Conservation (phyloP, 2,329 filamentous ascomycete species). For the Fusarium zealandicum region DNA sequence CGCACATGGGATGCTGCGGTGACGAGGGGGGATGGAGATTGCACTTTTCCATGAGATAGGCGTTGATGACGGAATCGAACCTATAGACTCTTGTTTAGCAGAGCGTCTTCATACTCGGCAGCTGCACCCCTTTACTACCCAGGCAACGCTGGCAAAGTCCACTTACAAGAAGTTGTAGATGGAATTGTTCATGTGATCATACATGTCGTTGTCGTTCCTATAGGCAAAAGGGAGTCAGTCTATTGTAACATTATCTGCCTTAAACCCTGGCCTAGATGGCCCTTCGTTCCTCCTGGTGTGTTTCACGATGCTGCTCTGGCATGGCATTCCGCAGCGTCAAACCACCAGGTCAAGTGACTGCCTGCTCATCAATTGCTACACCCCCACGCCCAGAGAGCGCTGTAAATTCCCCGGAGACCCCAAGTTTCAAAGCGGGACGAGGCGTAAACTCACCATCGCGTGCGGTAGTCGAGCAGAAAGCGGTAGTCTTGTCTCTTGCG, state of each 20-base stretch:
- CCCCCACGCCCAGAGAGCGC: neutral
- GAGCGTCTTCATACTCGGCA: neutral
- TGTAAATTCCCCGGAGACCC: neutral
- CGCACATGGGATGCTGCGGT: constrained; percentile 80
- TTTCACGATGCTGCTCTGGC: constrained; percentile 8
- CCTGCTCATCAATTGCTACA: neutral
- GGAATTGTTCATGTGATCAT: constrained; percentile 90
- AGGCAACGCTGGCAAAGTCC: neutral
- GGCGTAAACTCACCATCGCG: constrained; percentile 71
- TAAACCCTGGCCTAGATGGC: neutral
- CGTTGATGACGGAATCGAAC: constrained; percentile 90
- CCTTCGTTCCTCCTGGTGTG: constrained; percentile 10
- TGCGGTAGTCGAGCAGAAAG: constrained; percentile 82
- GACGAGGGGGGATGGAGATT: constrained; percentile 74
- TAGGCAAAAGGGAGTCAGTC: constrained; percentile 25
- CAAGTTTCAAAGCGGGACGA: constrained; percentile 1
- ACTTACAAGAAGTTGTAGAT: constrained; percentile 79
- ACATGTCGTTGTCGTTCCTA: constrained; percentile 95
- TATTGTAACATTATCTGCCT: neutral
- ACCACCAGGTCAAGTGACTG: constrained; percentile 1
- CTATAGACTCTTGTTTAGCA: constrained; percentile 46
- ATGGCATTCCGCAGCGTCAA: constrained; percentile 15
- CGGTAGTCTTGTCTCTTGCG: constrained; percentile 76
- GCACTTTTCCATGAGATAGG: constrained; percentile 83
- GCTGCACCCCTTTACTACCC: neutral